phyloP scores from a whole-genome alignment of 192 early-diverging fungal species.

The Backusella psychrophila region DNA sequence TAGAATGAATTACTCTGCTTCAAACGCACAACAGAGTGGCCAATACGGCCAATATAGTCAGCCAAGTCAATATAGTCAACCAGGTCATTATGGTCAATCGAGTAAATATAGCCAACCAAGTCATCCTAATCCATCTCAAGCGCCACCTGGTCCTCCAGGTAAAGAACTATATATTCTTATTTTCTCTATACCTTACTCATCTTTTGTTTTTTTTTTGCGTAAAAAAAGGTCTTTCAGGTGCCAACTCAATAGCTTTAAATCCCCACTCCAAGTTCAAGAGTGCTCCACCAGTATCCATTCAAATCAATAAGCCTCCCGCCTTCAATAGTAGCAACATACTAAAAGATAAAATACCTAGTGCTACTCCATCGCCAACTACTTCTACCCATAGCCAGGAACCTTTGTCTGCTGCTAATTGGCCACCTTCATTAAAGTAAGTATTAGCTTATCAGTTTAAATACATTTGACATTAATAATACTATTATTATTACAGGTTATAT shows the following conservation, averaged over 20 bases:
- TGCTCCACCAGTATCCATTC: background rate
- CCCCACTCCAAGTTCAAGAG: background rate
- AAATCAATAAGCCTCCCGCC: background rate
- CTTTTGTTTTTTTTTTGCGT: background rate
- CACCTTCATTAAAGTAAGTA: constrained; percentile 27
- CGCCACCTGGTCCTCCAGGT: background rate
- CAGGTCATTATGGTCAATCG: background rate
- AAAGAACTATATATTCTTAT: background rate
- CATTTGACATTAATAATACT: background rate
- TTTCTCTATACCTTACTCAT: too few species aligned
- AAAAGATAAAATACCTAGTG: background rate
- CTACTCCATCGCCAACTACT: background rate
- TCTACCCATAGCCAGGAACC: background rate
- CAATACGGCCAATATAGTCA: background rate
- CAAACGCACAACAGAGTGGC: background rate
- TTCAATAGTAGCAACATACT: background rate
- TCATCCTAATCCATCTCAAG: background rate
- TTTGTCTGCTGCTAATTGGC: constrained; percentile 18
- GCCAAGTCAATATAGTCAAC: background rate
- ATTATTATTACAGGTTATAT: constrained; percentile 14
- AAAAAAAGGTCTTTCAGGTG: background rate
- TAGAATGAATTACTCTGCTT: background rate
- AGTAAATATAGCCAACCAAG: background rate
- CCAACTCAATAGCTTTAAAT: background rate
- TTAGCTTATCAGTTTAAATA: background rate